phyloP scores from a whole-genome alignment of 306 rosid genomes.

The Medicago lupulina region DNA sequence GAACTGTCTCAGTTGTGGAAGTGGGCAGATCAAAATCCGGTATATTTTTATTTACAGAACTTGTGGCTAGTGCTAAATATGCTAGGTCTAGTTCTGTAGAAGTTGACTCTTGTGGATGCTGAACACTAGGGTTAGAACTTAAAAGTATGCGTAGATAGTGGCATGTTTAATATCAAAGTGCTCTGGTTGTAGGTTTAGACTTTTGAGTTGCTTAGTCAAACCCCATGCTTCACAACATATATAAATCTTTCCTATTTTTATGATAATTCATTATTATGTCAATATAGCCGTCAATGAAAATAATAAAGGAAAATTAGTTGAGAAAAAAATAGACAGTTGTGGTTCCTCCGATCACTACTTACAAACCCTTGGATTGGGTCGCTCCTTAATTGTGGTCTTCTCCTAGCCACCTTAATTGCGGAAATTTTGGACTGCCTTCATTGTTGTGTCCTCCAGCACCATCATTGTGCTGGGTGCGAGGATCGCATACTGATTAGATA shows the following conservation, averaged over 20 bases:
- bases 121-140: background rate
- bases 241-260: constrained; percentile 14
- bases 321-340: background rate
- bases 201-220: constrained; percentile 21
- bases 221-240: background rate
- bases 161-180: constrained; percentile 7
- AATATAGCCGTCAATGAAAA: background rate
- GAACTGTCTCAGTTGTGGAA: constrained; percentile 97
- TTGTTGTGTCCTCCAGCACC: background rate
- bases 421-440: background rate
- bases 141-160: constrained; percentile 24
- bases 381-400: background rate
- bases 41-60: constrained; percentile 43
- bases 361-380: background rate
- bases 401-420: background rate
- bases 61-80: constrained; percentile 15
- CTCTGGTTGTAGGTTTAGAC: constrained; percentile 12
- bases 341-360: constrained; percentile 3
- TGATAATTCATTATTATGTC: constrained; percentile 6
- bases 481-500: background rate
- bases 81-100: constrained; percentile 19
- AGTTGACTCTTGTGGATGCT: constrained; percentile 32
- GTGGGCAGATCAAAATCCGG: constrained; percentile 99
- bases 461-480: background rate
- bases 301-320: background rate